Evolutionary conservation across 345 rosid species (phyloP), one percentile per base, ranked within the genome.

Genomic region (Corchorus capsularis): DNA sequence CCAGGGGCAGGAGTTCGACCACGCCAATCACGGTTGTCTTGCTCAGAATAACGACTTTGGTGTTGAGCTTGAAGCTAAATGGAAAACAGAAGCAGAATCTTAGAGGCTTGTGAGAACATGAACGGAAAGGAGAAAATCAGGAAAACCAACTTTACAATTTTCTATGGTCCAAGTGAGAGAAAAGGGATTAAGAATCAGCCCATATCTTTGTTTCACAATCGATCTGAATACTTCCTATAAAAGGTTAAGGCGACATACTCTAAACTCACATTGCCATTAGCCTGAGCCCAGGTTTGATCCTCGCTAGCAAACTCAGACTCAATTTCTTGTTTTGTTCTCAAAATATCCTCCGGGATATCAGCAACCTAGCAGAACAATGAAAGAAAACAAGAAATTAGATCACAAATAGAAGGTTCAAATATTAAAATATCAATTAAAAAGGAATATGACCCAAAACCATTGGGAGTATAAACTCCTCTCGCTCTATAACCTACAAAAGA

Each of bases 21-120:
- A 77, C 88, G 93, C 98, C 98, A 94, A 70, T 92, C 94, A 41
- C 93, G 96, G 77, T 85, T 82, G 82, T 94, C 98, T 69, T 86
- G 86, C 83, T 92, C 91, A 53, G 87, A 83, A 77, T 86, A 85
- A 54, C 85, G 87, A 69, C 53, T 75, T 82, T 77, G 93, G 50
- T 83, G 17, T 76, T 80, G 87, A 78, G 52, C 71, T 69, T 74
- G 87, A 45, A 54, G 67, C 88, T 83, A 82, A 39, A 64, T 46
- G 34, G 12, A 46, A n/a, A 68, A 66, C 37, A 17, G 39, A 54
- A 7, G 52, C 32, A 3, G 20, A 3, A 17, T 17, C 63, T 76
- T 77, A 15, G 32, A 69, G 0, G 12, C 52, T 17, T n/a, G 22
- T 56, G 69, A 12, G 45, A 64, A 65, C 9, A 9, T 65, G 53